Evolutionary conservation across 441 rosid genomes (phyloP).

Genomic region (Arabidopsis lyrata): DNA sequence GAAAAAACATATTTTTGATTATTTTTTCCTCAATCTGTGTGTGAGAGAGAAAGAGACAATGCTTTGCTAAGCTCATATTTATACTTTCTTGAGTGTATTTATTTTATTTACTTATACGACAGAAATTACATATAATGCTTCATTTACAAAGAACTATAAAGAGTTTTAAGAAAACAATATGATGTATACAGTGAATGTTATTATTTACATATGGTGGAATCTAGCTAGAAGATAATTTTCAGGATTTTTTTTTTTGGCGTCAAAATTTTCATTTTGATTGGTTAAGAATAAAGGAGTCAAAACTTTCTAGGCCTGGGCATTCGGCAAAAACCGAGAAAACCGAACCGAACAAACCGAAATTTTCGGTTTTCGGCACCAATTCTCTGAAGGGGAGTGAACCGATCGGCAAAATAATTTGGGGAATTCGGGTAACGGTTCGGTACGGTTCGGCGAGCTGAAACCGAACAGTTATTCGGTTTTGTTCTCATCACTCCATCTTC

Average conservation of each 20-base stretch:
- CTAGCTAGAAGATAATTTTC: neutral
- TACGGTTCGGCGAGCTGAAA: too few relatives aligned
- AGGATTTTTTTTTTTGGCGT: neutral
- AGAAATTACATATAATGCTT: neutral
- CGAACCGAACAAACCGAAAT: too few relatives aligned
- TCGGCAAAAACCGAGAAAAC: too few relatives aligned
- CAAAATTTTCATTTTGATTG: neutral
- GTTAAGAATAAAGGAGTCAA: neutral
- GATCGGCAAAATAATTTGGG: too few relatives aligned
- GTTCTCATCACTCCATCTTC: too few relatives aligned
- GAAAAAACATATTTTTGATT: neutral
- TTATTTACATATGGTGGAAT: constrained; percentile 4
- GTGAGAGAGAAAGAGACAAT: neutral
- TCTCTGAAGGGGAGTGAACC: too few relatives aligned
- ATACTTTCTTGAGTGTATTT: neutral
- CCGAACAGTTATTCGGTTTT: too few relatives aligned
- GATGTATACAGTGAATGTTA: neutral
- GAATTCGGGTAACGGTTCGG: too few relatives aligned
- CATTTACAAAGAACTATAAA: neutral
- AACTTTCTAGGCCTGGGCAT: too few relatives aligned
- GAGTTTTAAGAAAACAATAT: neutral
- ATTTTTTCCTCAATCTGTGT: neutral
- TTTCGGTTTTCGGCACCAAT: too few relatives aligned
- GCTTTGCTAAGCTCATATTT: constrained; percentile 6
- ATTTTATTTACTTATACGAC: neutral